Conservation (phyloP, 331 rosid genomes). For the Cucumis variabilis region DNA sequence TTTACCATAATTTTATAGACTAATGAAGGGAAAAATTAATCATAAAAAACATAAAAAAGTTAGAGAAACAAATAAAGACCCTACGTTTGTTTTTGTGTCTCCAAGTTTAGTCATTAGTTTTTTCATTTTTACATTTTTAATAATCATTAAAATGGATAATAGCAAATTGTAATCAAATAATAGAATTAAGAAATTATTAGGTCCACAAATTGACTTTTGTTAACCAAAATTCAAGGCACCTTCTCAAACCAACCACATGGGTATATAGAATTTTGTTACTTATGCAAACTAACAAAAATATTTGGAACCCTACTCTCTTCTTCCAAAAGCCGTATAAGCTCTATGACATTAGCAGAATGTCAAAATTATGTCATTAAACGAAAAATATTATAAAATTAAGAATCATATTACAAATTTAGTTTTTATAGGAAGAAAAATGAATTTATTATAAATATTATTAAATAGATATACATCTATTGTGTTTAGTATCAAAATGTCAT, state of each 20-base stretch:
- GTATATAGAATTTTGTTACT: not conserved
- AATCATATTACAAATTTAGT: too few species aligned
- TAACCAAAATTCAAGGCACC: not conserved
- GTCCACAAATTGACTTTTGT: constrained; percentile 11
- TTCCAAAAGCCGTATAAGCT: too few species aligned
- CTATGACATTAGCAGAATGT: too few species aligned
- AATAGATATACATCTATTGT: too few species aligned
- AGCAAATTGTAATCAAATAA: not conserved
- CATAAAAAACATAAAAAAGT: too few species aligned
- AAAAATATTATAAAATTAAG: too few species aligned
- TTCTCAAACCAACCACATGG: not conserved
- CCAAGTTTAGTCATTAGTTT: not conserved
- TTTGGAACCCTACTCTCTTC: not conserved
- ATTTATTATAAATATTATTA: too few species aligned
- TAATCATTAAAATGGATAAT: not conserved
- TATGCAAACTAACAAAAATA: not conserved
- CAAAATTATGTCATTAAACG: too few species aligned
- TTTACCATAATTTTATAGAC: not conserved
- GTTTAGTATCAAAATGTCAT: too few species aligned
- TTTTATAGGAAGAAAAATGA: too few species aligned
- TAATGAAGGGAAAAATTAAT: too few species aligned
- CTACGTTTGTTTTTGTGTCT: not conserved
- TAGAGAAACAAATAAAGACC: not conserved
- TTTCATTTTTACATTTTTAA: too few species aligned
- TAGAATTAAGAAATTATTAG: not conserved